A percentile compares a stretch with the other conserved stretches of the same genome.
Conservation (phyloP, 306 rosid species). For the Styphnolobium japonicum region DNA sequence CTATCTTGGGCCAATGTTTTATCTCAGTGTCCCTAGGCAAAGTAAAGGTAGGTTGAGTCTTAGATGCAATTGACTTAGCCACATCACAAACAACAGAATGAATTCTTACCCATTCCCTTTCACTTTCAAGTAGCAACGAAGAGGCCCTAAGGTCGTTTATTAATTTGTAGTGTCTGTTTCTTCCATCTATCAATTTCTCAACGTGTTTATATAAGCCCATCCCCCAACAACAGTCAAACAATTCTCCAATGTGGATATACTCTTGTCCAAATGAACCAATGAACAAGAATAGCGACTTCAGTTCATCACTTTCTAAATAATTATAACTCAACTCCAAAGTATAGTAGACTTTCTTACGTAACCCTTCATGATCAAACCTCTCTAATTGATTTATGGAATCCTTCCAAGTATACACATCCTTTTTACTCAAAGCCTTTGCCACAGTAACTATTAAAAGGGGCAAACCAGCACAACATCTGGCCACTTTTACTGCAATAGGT, state of each 20-base stretch:
- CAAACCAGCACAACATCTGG: neutral
- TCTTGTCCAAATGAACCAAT: neutral
- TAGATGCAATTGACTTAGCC: neutral
- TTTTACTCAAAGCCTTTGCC: neutral
- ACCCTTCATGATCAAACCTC: neutral
- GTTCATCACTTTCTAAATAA: neutral
- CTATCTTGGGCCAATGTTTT: neutral
- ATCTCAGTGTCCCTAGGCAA: too few relatives aligned
- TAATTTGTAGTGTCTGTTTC: neutral
- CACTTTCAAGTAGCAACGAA: neutral
- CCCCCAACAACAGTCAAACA: neutral
- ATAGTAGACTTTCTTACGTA: neutral
- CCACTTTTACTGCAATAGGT: neutral
- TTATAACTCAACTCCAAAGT: neutral
- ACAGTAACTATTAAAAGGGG: neutral
- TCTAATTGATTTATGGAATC: conserved; percentile 7
- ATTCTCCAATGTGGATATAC: neutral
- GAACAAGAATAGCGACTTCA: neutral
- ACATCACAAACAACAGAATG: neutral
- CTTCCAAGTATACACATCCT: neutral
- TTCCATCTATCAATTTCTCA: neutral
- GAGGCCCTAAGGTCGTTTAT: neutral
- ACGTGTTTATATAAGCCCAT: neutral
- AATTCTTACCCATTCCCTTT: neutral
- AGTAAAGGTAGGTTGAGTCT: neutral